phyloP scores from a whole-genome alignment of 257 asterid genomes.

The Dorcoceras hygrometricum region DNA sequence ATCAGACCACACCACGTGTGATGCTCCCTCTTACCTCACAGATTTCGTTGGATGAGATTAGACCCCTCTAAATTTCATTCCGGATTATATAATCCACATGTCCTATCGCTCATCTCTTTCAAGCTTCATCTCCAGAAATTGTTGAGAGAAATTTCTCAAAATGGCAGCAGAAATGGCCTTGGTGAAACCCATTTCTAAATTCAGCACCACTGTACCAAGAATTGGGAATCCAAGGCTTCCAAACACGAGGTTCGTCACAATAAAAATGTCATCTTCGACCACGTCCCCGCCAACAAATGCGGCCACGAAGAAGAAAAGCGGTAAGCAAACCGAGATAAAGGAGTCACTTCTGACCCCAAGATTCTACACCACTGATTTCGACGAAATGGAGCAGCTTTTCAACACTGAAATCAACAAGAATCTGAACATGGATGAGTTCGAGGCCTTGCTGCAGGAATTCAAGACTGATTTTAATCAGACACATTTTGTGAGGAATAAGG shows the following conservation, averaged over 20 bases:
- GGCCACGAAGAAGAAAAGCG: constrained; percentile 40
- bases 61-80: constrained; percentile 27
- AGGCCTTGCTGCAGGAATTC: constrained; percentile 86
- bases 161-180: constrained; percentile 78
- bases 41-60: constrained; percentile 77
- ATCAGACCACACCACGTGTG: constrained; percentile 56
- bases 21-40: constrained; percentile 20
- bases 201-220: constrained; percentile 36
- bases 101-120: constrained; percentile 8
- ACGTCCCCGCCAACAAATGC: constrained; percentile 34
- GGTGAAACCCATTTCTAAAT: constrained; percentile 62
- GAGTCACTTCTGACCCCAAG: constrained; percentile 73
- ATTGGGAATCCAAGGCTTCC: constrained; percentile 25
- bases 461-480: constrained; percentile 97
- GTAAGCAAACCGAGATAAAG: constrained; percentile 51
- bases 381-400: constrained; percentile 97
- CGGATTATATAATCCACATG: constrained; percentile 26
- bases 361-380: constrained; percentile 80
- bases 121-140: not conserved
- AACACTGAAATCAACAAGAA: constrained; percentile 89
- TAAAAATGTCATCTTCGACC: constrained; percentile 64
- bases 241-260: constrained; percentile 24
- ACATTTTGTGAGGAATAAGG: constrained; percentile 87
- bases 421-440: constrained; percentile 76
- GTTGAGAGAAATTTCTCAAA: not conserved